Percentiles rank a stretch among this genome's conserved stretches.
phyloP scores from a whole-genome alignment of 1,139 yeast genomes.

The Taphrina pruni region DNA sequence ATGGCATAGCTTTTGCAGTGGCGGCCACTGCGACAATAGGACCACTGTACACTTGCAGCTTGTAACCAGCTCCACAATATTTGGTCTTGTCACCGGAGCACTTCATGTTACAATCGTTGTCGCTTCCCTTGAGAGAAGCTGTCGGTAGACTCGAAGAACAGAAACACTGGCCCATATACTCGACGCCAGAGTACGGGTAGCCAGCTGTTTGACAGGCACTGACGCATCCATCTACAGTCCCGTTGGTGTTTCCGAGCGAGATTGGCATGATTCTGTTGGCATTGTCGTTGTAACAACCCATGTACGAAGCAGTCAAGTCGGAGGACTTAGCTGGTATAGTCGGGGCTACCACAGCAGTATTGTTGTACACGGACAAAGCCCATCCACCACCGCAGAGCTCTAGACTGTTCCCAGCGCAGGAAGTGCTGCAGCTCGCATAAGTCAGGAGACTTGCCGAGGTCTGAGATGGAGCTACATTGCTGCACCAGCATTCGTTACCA shows the following conservation, averaged over 20 bases:
- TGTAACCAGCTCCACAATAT: constrained; percentile 39
- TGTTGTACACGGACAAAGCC: constrained; percentile 34
- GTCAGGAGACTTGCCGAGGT: constrained; percentile 4
- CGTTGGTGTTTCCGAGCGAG: constrained; percentile 18
- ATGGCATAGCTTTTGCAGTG: constrained; percentile 16
- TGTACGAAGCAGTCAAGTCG: constrained; percentile 16
- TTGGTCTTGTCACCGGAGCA: constrained; percentile 41
- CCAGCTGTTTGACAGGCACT: constrained; percentile 29
- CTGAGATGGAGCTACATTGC: constrained; percentile 15
- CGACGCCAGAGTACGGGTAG: constrained; percentile 38
- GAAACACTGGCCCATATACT: constrained; percentile 40
- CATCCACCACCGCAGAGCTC: constrained; percentile 39
- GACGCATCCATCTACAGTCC: constrained; percentile 39
- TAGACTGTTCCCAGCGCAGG: constrained; percentile 39
- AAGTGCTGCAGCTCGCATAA: constrained; percentile 26
- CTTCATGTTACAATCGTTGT: constrained; percentile 30
- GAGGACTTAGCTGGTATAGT: constrained; percentile 24
- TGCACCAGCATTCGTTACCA: constrained; percentile 42
- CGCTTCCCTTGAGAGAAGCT: constrained; percentile 13
- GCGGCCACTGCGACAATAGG: neutral
- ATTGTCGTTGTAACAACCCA: constrained; percentile 34
- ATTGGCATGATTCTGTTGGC: constrained; percentile 33
- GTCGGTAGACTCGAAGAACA: constrained; percentile 35
- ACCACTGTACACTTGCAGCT: constrained; percentile 35
- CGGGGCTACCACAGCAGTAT: constrained; percentile 28